Base-by-base conservation (phyloP, 2,329 filamentous ascomycete genomes). In the Neobulgaria alba region DNA sequence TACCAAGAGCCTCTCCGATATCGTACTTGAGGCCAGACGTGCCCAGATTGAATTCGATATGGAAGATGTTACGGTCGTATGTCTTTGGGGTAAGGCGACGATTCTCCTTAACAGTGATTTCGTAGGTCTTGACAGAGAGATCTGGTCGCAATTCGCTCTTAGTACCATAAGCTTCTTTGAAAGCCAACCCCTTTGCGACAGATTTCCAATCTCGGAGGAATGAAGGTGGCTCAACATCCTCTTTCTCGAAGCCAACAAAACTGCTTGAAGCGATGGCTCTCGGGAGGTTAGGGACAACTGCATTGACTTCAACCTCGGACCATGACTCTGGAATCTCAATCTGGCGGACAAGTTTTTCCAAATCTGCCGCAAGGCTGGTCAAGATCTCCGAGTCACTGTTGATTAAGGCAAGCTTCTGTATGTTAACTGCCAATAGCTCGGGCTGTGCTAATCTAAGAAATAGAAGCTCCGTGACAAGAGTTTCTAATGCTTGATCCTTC, bases 1-100 rank as follows among this genome's bases (percentile, higher is more conserved):
- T 89, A 51, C 92, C 92, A 14, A 98, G 80, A 34, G 92, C 92
- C 68, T 98, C 92, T 42, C 92, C 92, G 57, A 98, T 96, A 61
- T 94, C 86, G 67, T 98, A 98, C 31, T 78, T 95, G 50, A 98
- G 78, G 29, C 89, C 90, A 23, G 90, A 94, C 57, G 82, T 67
- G 46, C 90, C 90, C 17, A 98, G 77, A 59, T 96, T 92, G 57
- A 98, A 98, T 66, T 98, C 92, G 48, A 98, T 96, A 68, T 98
- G 92, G 82, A 98, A 98, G 65, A 98, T 96, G 73, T 98, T 95
- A 55, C 92, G 87, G 64, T 96, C 89, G 61, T 98, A 98, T 21
- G 80, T 83, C 17, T 66, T 57, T 3, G 92, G 92, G 0, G 92
- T 98, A 41, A 98, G 75, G 49, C 92, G 80, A 47, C 92, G 85